Evolutionary conservation across 345 rosid species (phyloP).

Genomic region (Lepidium sativum): DNA sequence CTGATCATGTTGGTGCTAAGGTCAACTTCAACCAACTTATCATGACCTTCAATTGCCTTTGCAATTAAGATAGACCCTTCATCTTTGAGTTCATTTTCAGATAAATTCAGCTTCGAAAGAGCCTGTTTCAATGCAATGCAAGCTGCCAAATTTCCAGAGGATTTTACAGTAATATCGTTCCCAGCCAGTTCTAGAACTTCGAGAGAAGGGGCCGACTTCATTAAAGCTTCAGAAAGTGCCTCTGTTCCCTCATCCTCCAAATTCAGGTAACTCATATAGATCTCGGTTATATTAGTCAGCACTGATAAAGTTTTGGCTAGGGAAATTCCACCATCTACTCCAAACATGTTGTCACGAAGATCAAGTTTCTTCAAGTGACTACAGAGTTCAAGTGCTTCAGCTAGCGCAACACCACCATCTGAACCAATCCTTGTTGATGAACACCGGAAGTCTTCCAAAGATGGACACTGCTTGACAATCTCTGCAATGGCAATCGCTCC

Average conservation of each 20-base stretch:
- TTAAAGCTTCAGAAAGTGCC: constrained; percentile 52
- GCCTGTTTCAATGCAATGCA: constrained; percentile 59
- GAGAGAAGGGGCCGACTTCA: constrained; percentile 56
- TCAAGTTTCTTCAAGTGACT: constrained; percentile 66
- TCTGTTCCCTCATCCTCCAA: constrained; percentile 75
- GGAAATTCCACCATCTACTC: constrained; percentile 67
- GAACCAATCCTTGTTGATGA: constrained; percentile 74
- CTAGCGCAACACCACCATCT: constrained; percentile 76
- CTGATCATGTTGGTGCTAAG: constrained; percentile 52
- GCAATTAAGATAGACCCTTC: constrained; percentile 71
- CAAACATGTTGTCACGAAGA: constrained; percentile 90
- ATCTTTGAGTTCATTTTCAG: constrained; percentile 86
- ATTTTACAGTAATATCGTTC: constrained; percentile 67
- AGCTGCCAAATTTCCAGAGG: constrained; percentile 39
- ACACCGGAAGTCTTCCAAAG: constrained; percentile 69
- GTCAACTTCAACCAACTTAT: constrained; percentile 62
- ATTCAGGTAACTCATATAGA: constrained; percentile 76
- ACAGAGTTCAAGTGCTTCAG: constrained; percentile 58
- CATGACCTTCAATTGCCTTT: constrained; percentile 60
- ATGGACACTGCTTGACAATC: constrained; percentile 45
- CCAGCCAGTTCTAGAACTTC: constrained; percentile 88
- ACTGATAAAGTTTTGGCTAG: constrained; percentile 46
- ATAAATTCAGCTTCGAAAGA: constrained; percentile 60
- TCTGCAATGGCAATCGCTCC: constrained; percentile 74
- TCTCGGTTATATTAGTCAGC: constrained; percentile 47